Evolutionary conservation across 2,329 filamentous ascomycete species (phyloP).

Genomic region (Sclerotinia glacialis): DNA sequence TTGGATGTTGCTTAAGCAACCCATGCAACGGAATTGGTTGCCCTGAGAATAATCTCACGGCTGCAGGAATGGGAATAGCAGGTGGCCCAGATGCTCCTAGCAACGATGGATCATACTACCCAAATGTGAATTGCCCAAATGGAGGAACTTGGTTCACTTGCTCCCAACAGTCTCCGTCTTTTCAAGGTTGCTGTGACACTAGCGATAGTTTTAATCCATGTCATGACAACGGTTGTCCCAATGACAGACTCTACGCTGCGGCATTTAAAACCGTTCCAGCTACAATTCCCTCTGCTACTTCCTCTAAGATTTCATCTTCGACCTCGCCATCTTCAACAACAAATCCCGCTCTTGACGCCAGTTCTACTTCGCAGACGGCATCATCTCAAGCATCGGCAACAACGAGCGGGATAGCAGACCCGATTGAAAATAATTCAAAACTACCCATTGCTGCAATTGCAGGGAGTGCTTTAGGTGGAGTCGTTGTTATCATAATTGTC

Average conservation of each 20-base stretch:
- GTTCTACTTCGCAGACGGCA: not conserved
- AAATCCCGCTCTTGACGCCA: not conserved
- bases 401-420: not conserved
- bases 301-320: too few relatives aligned
- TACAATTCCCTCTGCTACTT: not conserved
- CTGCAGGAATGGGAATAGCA: slow-evolving; percentile 26
- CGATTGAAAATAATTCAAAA: not conserved
- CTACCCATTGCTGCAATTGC: not conserved
- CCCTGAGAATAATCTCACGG: slow-evolving; percentile 22
- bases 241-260: not conserved
- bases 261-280: not conserved
- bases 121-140: slow-evolving; percentile 10
- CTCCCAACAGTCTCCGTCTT: not conserved
- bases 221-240: not conserved
- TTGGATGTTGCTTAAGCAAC: slow-evolving; percentile 28
- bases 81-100: slow-evolving; percentile 2
- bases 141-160: slow-evolving; percentile 9
- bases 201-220: not conserved
- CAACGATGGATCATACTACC: slow-evolving; percentile 9
- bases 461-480: slow-evolving; percentile 2
- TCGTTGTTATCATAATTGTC: not conserved
- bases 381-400: not conserved
- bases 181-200: slow-evolving; percentile 15
- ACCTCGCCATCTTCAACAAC: not conserved
- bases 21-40: slow-evolving; percentile 28